Evolutionary conservation across 2,329 filamentous ascomycete genomes (phyloP), one percentile per base, ranked within the genome.

Genomic region (Microsporum audouinii): DNA sequence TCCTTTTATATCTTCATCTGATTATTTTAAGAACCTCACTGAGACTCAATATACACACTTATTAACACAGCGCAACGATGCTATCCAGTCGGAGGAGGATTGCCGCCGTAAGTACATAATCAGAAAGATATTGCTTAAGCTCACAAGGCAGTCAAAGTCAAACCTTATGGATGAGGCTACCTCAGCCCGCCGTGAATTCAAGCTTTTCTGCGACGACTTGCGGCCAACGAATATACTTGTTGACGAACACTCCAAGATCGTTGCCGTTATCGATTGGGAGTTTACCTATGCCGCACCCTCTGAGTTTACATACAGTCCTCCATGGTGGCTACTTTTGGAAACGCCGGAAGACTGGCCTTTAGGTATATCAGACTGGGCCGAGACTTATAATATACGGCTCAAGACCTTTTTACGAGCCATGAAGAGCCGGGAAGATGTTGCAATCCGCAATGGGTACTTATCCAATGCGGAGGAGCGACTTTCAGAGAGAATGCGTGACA

Each of bases 31-130:
- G 17, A 69, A 68, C 0, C 66, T 79, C 4, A 73, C 76, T 2
- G 71, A 77, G 3, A 69, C 77, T 63, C 73, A 80, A 47, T 65
- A 80, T 5, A 67, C 67, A 27, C 75, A 78, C 45, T 63, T 78
- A 2, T 58, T 57, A 23, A 69, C 69, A 17, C 76, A 79, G 61
- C 69, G 68, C 8, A 77, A 78, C 61, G 69, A 76, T 62, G 70
- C 71, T 29, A 66, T 75, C 3, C 61, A 69, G 1, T 70, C 67
- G 2, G 65, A 60, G 1, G 61, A 66, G 5, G 65, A 69, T 38
- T 70, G 62, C 31, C 60, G 66, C 41, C 62, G 59, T 14, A 63
- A 64, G 59, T 66, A 66, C 41, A 63, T 63, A 38, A 64, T 62
- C 7, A 62, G 65, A 49, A 63, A 60, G 43, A 59, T 67, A 36